Percentiles rank a stretch among this genome's conserved stretches.
Evolutionary conservation across 192 early-diverging fungal species (phyloP).

Genomic region (Funneliformis geosporum): DNA sequence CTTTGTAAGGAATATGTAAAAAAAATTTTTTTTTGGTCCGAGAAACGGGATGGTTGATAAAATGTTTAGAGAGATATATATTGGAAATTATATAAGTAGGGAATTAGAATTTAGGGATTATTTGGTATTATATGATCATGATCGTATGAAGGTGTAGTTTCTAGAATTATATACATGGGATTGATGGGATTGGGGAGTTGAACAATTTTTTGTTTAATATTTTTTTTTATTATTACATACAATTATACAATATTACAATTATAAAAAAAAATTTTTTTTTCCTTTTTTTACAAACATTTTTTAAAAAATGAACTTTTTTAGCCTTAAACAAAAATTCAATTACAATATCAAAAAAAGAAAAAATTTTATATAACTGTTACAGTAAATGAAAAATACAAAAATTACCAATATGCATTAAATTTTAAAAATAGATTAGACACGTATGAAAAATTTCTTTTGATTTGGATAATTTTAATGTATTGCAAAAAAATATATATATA

Average conservation of each 20-base stretch:
- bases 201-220: too few species aligned
- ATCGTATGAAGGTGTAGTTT: too few species aligned
- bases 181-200: too few species aligned
- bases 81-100: background rate
- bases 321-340: too few species aligned
- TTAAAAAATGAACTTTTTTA: background rate
- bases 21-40: background rate
- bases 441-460: too few species aligned
- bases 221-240: background rate
- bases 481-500: too few species aligned
- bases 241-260: background rate
- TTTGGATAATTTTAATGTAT: too few species aligned
- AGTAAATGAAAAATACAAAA: background rate
- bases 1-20: slow-evolving; percentile 8
- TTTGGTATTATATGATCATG: too few species aligned
- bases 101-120: background rate
- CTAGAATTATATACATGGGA: too few species aligned
- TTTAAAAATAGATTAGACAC: background rate
- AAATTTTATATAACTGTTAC: background rate
- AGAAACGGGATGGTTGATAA: background rate
- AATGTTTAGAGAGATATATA: background rate
- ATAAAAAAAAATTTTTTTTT: background rate
- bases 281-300: background rate
- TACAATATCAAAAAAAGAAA: background rate
- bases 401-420: too few species aligned